Base-by-base conservation (phyloP, 106 monocot species). In the Apostasia shenzhenica region DNA sequence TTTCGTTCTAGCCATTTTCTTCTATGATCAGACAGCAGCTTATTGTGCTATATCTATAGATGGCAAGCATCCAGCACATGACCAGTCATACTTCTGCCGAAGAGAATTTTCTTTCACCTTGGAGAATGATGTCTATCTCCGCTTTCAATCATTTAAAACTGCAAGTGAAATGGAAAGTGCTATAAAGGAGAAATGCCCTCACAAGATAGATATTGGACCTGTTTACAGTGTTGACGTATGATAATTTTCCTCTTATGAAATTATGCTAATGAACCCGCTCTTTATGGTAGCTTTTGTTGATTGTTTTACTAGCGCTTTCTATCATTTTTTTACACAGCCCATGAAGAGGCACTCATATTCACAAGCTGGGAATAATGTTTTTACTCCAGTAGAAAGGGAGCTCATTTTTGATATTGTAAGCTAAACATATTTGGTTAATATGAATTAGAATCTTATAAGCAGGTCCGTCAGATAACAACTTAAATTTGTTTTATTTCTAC, bases 351-450 rank as follows among this genome's bases (percentile, higher is more conserved):
- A 85, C 79, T 89, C 86, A 70, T 99, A 92, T 82, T 73, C 85
- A 67, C 87, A 91, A 77, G 70, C 75, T 63, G 94, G 88, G 48
- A 80, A 78, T 54, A 82, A 75, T 61, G 86, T 79, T 44, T 94
- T 94, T 55, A 57, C 72, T 6, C 89, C 97, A 53, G 79, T 90
- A 40, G 97, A 99, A 69, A 82, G 92, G 61, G 97, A 99, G 59
- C 97, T 99, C 57, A 66, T 92, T 67, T 99, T 99, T 77, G 97
- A 99, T 77, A 99, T 99, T 79, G 97, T 99, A 92, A 84, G 92
- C 38, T 76, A 9, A 57, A 47, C 40, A 61, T 47, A 41, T 70
- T 55, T 11, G 9, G 42, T 60, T 39, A 39, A 67, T 63, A 2
- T 72, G 13, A 55, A 54, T 50, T 48, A 47, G n/a, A 54, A 42